Evolutionary conservation across 2,329 filamentous ascomycete species (phyloP).

Genomic region (Scedosporium boydii): DNA sequence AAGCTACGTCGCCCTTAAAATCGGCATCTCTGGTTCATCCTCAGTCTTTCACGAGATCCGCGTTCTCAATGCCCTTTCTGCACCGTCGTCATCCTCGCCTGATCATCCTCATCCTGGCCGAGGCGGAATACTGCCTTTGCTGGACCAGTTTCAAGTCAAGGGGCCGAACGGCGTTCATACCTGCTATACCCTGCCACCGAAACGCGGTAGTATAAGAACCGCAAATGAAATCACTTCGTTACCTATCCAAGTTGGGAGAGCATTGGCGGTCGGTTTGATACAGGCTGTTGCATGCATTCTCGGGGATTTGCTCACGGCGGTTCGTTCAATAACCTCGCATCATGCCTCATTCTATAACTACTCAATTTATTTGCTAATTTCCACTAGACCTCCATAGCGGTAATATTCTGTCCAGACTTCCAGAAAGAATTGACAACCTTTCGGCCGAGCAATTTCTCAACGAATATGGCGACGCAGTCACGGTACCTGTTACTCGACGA

Average conservation of each 20-base stretch:
- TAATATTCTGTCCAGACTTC: constrained; percentile 13
- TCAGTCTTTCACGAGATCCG: neutral
- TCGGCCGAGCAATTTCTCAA: constrained; percentile 22
- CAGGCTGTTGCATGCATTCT: neutral
- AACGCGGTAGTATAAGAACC: neutral
- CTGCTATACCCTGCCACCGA: neutral
- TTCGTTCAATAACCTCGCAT: neutral
- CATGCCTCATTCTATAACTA: neutral
- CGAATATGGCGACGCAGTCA: constrained; percentile 19
- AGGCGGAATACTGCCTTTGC: no score
- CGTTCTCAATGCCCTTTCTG: neutral
- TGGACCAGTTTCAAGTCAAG: neutral
- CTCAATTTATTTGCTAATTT: neutral
- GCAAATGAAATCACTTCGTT: neutral
- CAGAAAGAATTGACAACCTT: constrained; percentile 13
- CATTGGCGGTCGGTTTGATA: neutral
- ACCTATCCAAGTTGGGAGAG: neutral
- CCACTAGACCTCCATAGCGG: constrained; percentile 16
- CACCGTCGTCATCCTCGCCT: neutral
- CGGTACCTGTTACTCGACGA: constrained; percentile 15
- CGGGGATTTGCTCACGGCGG: neutral
- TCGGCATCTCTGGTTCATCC: neutral
- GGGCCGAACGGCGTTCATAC: neutral
- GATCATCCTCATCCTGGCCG: neutral
- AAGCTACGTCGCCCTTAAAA: neutral